Conservation (phyloP, 108 stramenopile genomes). For the Fistulifera solaris region DNA sequence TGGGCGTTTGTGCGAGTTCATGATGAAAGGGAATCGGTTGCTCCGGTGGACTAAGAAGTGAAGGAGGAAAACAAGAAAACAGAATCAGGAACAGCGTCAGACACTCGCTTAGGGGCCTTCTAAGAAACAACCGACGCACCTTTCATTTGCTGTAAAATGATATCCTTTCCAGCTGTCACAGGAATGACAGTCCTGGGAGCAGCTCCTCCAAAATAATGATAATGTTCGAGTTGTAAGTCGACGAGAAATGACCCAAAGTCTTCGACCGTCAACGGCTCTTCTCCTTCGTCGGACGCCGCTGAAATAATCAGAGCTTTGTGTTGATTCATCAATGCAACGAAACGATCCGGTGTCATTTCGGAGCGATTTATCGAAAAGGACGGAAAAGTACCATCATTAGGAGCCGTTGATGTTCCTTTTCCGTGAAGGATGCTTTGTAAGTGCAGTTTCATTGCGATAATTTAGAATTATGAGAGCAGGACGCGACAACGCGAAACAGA, state of each 20-base stretch:
- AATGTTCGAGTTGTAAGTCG: slow-evolving; percentile 32
- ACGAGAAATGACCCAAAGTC: slow-evolving; percentile 53
- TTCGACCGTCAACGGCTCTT: slow-evolving; percentile 32
- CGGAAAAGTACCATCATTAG: not conserved
- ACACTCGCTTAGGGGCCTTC: too few species aligned
- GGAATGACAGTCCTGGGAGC: slow-evolving; percentile 62
- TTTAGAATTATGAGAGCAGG: too few species aligned
- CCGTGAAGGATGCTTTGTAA: not conserved
- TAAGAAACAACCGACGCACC: too few species aligned
- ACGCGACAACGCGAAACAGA: slow-evolving; percentile 9
- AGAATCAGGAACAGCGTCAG: not conserved
- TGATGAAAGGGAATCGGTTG: slow-evolving; percentile 82
- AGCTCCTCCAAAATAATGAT: slow-evolving; percentile 55
- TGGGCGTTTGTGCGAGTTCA: slow-evolving; percentile 64
- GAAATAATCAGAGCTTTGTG: slow-evolving; percentile 64
- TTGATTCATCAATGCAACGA: slow-evolving; percentile 33
- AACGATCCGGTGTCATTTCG: slow-evolving; percentile 5
- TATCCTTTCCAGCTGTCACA: slow-evolving; percentile 38
- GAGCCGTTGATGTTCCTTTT: not conserved
- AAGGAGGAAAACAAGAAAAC: not conserved
- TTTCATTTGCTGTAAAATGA: slow-evolving; percentile 74
- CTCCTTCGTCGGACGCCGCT: slow-evolving; percentile 6
- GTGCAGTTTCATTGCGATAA: too few species aligned
- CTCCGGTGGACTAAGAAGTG: slow-evolving; percentile 39
- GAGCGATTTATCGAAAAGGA: too few species aligned